Conservation (phyloP, 2,329 filamentous ascomycete species). For the Phyllosticta capitalensis region DNA sequence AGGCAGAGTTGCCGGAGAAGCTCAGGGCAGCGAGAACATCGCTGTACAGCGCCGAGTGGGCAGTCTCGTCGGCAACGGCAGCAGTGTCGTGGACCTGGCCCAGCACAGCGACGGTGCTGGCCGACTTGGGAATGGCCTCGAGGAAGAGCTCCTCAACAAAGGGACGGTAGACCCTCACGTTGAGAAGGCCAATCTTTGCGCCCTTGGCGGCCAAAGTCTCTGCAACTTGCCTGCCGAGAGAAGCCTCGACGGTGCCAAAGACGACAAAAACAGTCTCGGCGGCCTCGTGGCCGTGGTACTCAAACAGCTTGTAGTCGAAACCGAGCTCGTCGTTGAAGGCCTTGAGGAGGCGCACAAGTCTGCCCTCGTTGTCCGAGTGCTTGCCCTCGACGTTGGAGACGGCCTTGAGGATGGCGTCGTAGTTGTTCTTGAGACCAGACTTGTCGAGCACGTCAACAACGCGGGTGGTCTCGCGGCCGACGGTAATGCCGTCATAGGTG, state of each 20-base stretch:
- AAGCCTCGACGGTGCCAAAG: conserved; percentile 86
- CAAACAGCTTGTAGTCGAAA: conserved; percentile 85
- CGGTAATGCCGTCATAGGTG: conserved; percentile 76
- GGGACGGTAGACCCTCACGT: conserved; percentile 86
- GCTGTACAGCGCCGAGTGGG: conserved; percentile 81
- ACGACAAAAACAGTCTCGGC: conserved; percentile 80
- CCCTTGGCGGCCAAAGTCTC: conserved; percentile 61
- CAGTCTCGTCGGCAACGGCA: conserved; percentile 62
- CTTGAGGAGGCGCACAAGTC: conserved; percentile 59
- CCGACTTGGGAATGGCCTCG: conserved; percentile 64
- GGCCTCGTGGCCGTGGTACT: conserved; percentile 77
- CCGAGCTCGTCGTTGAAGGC: conserved; percentile 85
- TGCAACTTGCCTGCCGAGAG: conserved; percentile 74
- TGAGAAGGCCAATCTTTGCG: conserved; percentile 74
- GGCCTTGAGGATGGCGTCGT: conserved; percentile 55
- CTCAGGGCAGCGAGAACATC: conserved; percentile 80
- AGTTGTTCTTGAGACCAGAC: conserved; percentile 57
- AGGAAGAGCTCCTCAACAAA: conserved; percentile 94
- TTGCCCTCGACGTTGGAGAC: conserved; percentile 57
- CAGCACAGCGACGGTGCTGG: conserved; percentile 69
- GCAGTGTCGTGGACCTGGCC: conserved; percentile 74
- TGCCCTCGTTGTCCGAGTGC: conserved; percentile 60
- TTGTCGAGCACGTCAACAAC: conserved; percentile 75
- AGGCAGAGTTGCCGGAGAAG: conserved; percentile 52
- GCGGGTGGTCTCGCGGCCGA: conserved; percentile 71